These are phyloP conservation scores for Adansonia grandidieri DNA, from an alignment of 441 rosid genomes.

Conservation along the genomic window DNA sequence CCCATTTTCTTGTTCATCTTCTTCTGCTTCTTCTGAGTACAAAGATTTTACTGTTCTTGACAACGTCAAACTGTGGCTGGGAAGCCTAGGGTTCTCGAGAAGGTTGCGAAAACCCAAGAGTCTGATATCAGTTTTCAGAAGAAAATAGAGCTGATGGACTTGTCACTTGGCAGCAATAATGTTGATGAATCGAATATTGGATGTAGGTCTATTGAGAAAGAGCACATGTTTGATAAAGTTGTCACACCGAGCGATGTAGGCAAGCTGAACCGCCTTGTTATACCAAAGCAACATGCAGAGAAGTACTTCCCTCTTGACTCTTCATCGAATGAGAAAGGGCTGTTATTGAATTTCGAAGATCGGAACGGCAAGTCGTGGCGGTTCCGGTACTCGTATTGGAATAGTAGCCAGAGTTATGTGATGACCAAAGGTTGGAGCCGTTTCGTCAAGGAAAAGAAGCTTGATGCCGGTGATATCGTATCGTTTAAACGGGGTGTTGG, in stretches of 20 bases:
- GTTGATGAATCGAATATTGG: constrained; percentile 27
- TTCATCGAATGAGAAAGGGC: constrained; percentile 76
- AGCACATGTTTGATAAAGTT: constrained; percentile 76
- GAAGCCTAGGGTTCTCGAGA: constrained; percentile 31
- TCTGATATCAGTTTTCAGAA: constrained; percentile 34
- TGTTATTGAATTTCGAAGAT: constrained; percentile 84
- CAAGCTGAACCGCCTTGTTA: constrained; percentile 87
- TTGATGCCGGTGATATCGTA: constrained; percentile 87
- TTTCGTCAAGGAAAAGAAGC: constrained; percentile 93
- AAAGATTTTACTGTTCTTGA: constrained; percentile 27
- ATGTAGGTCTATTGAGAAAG: constrained; percentile 47
- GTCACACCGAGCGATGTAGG: constrained; percentile 91
- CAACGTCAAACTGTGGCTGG: constrained; percentile 36
- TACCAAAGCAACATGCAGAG: constrained; percentile 97
- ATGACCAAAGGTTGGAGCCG: constrained; percentile 99
- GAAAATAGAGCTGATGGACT: constrained; percentile 53
- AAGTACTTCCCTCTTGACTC: constrained; percentile 86
- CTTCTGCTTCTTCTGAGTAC: constrained; percentile 37
- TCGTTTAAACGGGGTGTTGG: constrained; percentile 86
- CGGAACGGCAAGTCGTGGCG: constrained; percentile 87
- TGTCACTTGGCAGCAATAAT: constrained; percentile 50
- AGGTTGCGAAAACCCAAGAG: constrained; percentile 27
- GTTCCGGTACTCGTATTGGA: constrained; percentile 96
- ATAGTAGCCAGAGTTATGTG: constrained; percentile 95
- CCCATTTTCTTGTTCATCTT: constrained; percentile 34